A percentile compares a stretch with the other conserved stretches of the same genome.
These are phyloP conservation scores for Aspergillus olivimuriae DNA, from an alignment of 495 filamentous ascomycete species.

Conservation along the genomic window DNA sequence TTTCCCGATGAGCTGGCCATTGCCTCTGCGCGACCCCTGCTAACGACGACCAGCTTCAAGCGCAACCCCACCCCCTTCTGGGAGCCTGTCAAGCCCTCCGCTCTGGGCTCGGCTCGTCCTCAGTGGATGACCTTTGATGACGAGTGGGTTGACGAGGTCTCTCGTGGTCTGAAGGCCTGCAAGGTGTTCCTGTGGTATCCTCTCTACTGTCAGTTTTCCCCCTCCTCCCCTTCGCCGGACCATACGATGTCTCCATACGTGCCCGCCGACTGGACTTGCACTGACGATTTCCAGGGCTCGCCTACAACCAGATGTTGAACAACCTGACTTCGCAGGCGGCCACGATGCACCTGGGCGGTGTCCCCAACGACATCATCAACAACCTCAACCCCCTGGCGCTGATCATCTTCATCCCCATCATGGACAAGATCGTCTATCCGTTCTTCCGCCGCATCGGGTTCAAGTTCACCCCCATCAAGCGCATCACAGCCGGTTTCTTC, in stretches of 20 bases:
- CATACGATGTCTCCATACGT: no score
- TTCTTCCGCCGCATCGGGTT: conserved; percentile 53
- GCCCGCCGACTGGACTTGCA: no score
- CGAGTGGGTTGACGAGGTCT: conserved; percentile 66
- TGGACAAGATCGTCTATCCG: conserved; percentile 65
- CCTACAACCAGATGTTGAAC: conserved; percentile 54
- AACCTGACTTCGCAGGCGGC: conserved; percentile 73
- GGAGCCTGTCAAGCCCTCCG: conserved; percentile 60
- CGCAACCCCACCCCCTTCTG: conserved; percentile 51
- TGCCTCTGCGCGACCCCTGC: not conserved
- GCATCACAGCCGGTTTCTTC: conserved; percentile 63
- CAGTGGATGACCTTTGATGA: conserved; percentile 71
- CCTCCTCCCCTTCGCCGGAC: not conserved
- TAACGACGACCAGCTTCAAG: conserved; percentile 33
- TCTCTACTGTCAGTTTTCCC: conserved; percentile 46
- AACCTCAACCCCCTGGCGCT: conserved; percentile 74
- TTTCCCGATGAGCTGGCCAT: not conserved
- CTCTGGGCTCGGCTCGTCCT: conserved; percentile 31
- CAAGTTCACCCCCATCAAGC: conserved; percentile 67
- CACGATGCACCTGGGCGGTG: conserved; percentile 60
- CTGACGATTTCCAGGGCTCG: conserved; percentile 49
- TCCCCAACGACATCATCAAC: conserved; percentile 73
- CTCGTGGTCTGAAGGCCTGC: conserved; percentile 63
- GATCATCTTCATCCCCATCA: conserved; percentile 73
- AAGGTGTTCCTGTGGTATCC: conserved; percentile 63